Evolutionary conservation across 495 filamentous ascomycete genomes (phyloP), one percentile per base, ranked within the genome.

Genomic region (Aspergillus bridgeri): DNA sequence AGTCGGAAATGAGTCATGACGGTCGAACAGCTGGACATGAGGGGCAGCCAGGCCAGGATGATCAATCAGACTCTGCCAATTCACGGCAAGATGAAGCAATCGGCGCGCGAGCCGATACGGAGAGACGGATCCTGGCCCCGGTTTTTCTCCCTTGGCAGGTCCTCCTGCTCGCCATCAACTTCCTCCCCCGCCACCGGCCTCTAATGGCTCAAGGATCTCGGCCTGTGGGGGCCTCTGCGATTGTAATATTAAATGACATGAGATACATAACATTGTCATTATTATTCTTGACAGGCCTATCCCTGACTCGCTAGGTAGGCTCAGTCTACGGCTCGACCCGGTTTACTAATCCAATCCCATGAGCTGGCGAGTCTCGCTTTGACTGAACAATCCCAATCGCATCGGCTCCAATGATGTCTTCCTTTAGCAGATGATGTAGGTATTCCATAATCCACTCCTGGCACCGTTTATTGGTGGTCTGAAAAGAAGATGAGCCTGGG

Each of bases 391-490:
- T 64, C 33, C 63, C 50, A n/a, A 72, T 63, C 2, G 72, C 69
- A 2, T 66, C 59, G 1, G 62, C 59, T 1, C 25, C 66, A 45
- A 73, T 67, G 11, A 63, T 42, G 9, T 60, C 42, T 49, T 64
- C 63, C 5, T 48, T 24, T 33, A 72, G 65, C 13, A 75, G 55
- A 47, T 60, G 60, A 3, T 66, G 61, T 13, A 73, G 56, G 49
- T 63, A 75, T 21, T 75, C 70, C 65, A 70, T 68, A 5, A 69
- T 75, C 70, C 72, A 75, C 47, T 75, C 72, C 43, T 75, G 70
- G 42, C 66, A 72, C 54, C 70, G 59, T 48, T 58, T 71, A 38
- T 74, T 74, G 15, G 58, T 67, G 1, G 55, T 62, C 71, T 74
- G 42, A 5, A 20, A 19, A 38, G 29, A 38, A 11, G 33, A 38